Conservation (phyloP, 768 basidiomycete genomes). For the Pleurotus salmoneostramineus region DNA sequence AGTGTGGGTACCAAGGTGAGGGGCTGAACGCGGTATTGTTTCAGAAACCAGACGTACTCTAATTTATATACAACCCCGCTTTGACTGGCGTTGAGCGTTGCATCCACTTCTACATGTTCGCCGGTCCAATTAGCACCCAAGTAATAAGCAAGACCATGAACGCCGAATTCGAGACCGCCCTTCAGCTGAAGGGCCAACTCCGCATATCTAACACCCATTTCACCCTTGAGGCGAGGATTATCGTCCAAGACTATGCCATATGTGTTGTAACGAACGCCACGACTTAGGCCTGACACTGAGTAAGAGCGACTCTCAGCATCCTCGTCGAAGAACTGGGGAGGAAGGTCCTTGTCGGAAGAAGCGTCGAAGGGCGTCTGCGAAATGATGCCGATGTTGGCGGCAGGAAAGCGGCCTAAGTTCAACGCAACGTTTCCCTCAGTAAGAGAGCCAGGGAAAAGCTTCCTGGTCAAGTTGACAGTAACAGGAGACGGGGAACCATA, state of each 20-base stretch:
- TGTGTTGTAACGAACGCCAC: constrained; percentile 41
- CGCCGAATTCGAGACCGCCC: constrained; percentile 42
- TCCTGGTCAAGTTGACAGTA: constrained; percentile 42
- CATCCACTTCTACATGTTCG: constrained; percentile 37
- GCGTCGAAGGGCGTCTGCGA: constrained; percentile 39
- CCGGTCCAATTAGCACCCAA: constrained; percentile 48
- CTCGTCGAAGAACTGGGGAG: constrained; percentile 2
- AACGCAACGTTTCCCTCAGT: constrained; percentile 43
- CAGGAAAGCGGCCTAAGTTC: constrained; percentile 27
- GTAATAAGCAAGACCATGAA: constrained; percentile 38
- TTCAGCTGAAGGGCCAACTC: constrained; percentile 56
- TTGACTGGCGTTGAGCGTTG: constrained; percentile 37
- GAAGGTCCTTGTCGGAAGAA: constrained; percentile 10
- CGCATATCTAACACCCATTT: constrained; percentile 46
- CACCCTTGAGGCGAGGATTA: constrained; percentile 40
- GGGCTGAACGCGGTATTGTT: constrained; percentile 1
- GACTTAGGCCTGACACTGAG: constrained; percentile 44
- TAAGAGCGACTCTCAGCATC: not conserved
- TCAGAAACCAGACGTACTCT: constrained; percentile 40
- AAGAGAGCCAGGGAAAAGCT: constrained; percentile 45
- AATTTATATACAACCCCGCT: constrained; percentile 49
- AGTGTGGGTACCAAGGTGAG: constrained; percentile 11
- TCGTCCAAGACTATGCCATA: constrained; percentile 46
- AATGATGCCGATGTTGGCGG: constrained; percentile 36
- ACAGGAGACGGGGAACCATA: constrained; percentile 31